phyloP scores from a whole-genome alignment of 1,284 basidiomycete species.

The Wolfiporia cocos region DNA sequence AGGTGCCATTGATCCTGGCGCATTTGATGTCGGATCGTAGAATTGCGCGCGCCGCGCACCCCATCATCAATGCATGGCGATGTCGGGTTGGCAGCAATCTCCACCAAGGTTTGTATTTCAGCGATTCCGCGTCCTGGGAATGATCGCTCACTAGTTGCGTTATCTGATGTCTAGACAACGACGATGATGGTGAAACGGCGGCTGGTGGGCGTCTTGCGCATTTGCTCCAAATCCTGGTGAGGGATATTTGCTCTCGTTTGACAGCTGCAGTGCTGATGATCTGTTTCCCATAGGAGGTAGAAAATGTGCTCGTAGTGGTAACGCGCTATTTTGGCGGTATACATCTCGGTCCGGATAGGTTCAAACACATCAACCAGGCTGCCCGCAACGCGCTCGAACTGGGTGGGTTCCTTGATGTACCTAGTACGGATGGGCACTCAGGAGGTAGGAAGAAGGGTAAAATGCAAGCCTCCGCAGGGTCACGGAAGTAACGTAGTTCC shows the following conservation, averaged over 20 bases:
- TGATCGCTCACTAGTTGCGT: background rate
- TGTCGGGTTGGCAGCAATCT: conserved; percentile 61
- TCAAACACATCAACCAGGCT: conserved; percentile 90
- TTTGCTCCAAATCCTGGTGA: conserved; percentile 80
- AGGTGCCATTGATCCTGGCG: conserved; percentile 72
- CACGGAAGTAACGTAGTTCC: too few species aligned
- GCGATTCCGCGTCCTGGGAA: background rate
- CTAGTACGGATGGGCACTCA: conserved; percentile 10
- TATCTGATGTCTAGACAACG: conserved; percentile 60
- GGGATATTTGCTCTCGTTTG: conserved; percentile 16
- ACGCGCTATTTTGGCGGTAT: conserved; percentile 80
- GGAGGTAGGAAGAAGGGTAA: conserved; percentile 9
- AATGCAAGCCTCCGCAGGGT: conserved; percentile 2
- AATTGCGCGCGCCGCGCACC: conserved; percentile 79
- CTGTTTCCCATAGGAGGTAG: conserved; percentile 47
- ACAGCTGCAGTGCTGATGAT: background rate
- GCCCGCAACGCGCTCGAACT: conserved; percentile 80
- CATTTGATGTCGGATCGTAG: conserved; percentile 70
- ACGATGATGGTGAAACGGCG: conserved; percentile 90
- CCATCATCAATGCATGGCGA: conserved; percentile 86
- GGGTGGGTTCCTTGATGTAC: conserved; percentile 68
- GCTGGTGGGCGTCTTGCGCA: conserved; percentile 86
- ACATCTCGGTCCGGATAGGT: conserved; percentile 81
- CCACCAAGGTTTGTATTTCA: conserved; percentile 56
- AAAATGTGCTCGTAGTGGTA: conserved; percentile 81